Percentiles rank a stretch among this genome's conserved stretches.
These are phyloP conservation scores for Clitopilus hobsonii DNA, from an alignment of 768 basidiomycete genomes.

Conservation along the genomic window DNA sequence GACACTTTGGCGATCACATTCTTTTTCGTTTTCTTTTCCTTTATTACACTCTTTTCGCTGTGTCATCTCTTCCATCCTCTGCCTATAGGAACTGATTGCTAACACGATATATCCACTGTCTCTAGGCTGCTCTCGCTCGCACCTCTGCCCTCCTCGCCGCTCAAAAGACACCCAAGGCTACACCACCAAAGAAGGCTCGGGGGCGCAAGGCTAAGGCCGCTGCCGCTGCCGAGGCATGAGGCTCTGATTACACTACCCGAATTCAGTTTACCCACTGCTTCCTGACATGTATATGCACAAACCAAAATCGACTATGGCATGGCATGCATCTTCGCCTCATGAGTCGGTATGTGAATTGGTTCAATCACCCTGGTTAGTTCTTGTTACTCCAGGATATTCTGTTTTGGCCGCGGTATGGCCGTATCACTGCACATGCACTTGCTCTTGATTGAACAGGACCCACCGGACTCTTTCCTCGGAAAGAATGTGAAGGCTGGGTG, in stretches of 20 bases:
- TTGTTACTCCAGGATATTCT: neutral
- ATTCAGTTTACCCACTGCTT: neutral
- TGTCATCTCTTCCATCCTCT: conserved; percentile 1
- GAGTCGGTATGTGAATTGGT: neutral
- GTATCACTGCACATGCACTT: neutral
- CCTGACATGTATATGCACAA: neutral
- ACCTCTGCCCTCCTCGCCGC: conserved; percentile 66
- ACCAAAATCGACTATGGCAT: conserved; percentile 1
- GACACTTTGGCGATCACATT: conserved; percentile 73
- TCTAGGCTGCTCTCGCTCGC: conserved; percentile 71
- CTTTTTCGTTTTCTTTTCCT: conserved; percentile 11
- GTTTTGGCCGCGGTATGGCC: too few relatives aligned
- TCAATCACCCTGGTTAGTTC: neutral
- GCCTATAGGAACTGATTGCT: conserved; percentile 16
- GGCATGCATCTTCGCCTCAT: neutral
- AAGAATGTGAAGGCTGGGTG: neutral
- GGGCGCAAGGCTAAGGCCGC: conserved; percentile 56
- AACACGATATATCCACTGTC: conserved; percentile 15
- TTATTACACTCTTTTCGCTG: conserved; percentile 11
- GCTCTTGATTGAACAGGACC: too few relatives aligned
- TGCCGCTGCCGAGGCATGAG: conserved; percentile 11
- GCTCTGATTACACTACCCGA: neutral
- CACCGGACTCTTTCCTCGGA: neutral
- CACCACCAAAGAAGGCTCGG: conserved; percentile 64
- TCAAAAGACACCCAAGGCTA: conserved; percentile 66